Evolutionary conservation across 2,329 filamentous ascomycete species (phyloP), one percentile per base, ranked within the genome.

Genomic region (Nigrograna mackinnonii): DNA sequence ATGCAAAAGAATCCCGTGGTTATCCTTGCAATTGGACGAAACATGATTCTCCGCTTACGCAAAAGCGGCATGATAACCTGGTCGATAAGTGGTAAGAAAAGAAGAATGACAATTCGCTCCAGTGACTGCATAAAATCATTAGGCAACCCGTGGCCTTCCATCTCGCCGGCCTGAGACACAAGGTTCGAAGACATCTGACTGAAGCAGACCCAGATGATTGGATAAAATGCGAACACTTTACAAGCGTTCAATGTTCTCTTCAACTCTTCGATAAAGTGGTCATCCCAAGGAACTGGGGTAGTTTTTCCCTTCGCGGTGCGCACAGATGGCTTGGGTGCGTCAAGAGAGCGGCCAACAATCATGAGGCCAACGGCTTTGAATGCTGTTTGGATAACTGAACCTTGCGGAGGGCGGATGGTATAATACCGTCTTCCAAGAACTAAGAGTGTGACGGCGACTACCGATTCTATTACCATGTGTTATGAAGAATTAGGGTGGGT

Each of bases 111-210:
- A 53, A 91, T 82, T 3, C 87, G 86, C 68, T 91, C 85, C 21
- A 91, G 75, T 68, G 90, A 91, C 59, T 85, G 79, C 56, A 91
- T 80, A 40, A 91, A 74, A 58, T 91, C 87, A 73, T 91, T 91
- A 54, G 87, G 88, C 1, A 88, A 79, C 11, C 84, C 84, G 57
- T 86, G 76, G 3, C 85, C 78, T 37, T 79, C 66, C 86, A 89
- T 82, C 35, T 82, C 83, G 11, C 77, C 76, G 16, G 84, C 85
- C 69, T 90, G 86, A 5, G 83, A 84, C 52, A 84, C 80, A 41
- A 86, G 79, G 68, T 85, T 87, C 61, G 75, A 79, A 16, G 78
- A 81, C 69, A 87, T 82, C 54, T 87, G 84, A 39, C 78, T 79
- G 39, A 49, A 55, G 2, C 49, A 47, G 0, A 62, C 39, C 57